These are phyloP conservation scores for Theileria orientalis DNA, from an alignment of 169 alveolate genomes.

Conservation along the genomic window DNA sequence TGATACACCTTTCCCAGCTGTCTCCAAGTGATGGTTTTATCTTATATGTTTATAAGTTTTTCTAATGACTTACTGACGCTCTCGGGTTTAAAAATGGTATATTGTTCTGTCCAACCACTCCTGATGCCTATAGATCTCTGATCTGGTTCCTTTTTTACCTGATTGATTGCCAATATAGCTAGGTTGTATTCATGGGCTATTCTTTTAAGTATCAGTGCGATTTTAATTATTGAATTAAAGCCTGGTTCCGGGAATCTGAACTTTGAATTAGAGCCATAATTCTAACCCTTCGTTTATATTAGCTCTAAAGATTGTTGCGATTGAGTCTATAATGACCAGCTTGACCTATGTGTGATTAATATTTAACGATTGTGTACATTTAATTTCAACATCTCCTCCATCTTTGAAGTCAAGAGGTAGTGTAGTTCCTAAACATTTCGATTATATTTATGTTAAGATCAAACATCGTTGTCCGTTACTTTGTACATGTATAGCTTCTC, in stretches of 20 bases:
- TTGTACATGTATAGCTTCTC: conserved; percentile 36
- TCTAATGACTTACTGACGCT: background rate
- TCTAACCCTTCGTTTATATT: conserved; percentile 28
- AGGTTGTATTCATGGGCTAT: conserved; percentile 34
- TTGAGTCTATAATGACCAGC: conserved; percentile 52
- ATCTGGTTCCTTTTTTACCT: conserved; percentile 6
- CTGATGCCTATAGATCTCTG: background rate
- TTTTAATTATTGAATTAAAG: background rate
- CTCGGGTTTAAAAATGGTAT: conserved; percentile 16
- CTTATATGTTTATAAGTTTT: background rate
- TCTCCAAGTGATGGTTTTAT: conserved; percentile 58
- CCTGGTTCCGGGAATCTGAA: conserved; percentile 8
- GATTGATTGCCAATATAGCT: conserved; percentile 33
- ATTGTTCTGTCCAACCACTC: background rate
- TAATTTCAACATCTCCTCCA: background rate
- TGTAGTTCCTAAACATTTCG: conserved; percentile 13
- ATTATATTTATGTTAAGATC: background rate
- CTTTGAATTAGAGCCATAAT: background rate
- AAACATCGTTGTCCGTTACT: conserved; percentile 29
- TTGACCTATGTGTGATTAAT: conserved; percentile 29
- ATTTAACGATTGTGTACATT: conserved; percentile 3
- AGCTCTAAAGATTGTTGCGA: conserved; percentile 39
- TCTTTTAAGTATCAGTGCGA: conserved; percentile 32
- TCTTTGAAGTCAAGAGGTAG: background rate
- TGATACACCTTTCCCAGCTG: conserved; percentile 40